phyloP scores from a whole-genome alignment of 2,329 filamentous ascomycete genomes.

The Cercospora canescens region DNA sequence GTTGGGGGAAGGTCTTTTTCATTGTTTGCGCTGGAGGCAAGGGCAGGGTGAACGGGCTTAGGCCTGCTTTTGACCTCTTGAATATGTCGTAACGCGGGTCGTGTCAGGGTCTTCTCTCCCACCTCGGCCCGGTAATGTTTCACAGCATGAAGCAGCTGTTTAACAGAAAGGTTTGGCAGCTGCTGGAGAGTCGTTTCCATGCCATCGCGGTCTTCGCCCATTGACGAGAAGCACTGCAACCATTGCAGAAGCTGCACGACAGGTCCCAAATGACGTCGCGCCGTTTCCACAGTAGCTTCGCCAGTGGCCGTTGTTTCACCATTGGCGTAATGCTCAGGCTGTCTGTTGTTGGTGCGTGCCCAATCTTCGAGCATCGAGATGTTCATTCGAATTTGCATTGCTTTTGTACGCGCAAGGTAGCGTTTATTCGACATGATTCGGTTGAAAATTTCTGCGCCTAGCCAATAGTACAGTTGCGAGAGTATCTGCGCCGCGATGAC shows the following conservation, averaged over 20 bases:
- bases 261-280: conserved; percentile 81
- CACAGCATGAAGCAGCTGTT: conserved; percentile 87
- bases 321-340: conserved; percentile 93
- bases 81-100: conserved; percentile 85
- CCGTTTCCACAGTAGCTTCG: conserved; percentile 82
- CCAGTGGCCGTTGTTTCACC: conserved; percentile 83
- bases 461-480: conserved; percentile 92
- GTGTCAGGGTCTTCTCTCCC: conserved; percentile 87
- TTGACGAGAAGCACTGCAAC: conserved; percentile 95
- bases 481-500: conserved; percentile 92
- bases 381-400: conserved; percentile 99
- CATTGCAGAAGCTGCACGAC: conserved; percentile 94
- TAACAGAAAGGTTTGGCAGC: conserved; percentile 77
- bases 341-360: conserved; percentile 88
- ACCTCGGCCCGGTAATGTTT: conserved; percentile 94
- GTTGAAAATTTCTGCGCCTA: conserved; percentile 95
- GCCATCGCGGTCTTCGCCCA: conserved; percentile 86
- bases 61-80: conserved; percentile 68
- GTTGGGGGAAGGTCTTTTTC: conserved; percentile 15
- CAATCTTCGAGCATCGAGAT: conserved; percentile 93
- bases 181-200: conserved; percentile 88
- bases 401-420: conserved; percentile 93
- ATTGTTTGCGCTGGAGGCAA: conserved; percentile 12
- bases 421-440: conserved; percentile 95
- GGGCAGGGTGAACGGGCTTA: conserved; percentile 25